Percentiles rank a stretch among this genome's conserved stretches.
Evolutionary conservation across 2,329 filamentous ascomycete genomes (phyloP).

Genomic region (Microcera coccophila): DNA sequence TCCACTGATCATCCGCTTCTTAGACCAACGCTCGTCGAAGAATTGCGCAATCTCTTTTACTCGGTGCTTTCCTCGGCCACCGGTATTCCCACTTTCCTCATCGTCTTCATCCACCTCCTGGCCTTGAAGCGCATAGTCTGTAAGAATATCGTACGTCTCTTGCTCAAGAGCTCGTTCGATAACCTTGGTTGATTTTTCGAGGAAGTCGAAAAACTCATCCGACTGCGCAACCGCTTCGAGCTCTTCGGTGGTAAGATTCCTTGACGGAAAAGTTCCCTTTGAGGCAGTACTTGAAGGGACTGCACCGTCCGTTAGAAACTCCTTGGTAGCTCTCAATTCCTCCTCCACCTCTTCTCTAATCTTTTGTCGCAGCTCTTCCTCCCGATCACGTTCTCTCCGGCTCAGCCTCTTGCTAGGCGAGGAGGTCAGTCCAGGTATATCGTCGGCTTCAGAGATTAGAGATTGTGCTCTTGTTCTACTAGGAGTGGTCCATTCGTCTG

Average conservation of each 20-base stretch:
- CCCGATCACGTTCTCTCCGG: constrained; percentile 72
- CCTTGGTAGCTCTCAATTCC: constrained; percentile 72
- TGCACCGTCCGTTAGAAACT: constrained; percentile 48
- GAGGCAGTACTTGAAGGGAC: constrained; percentile 20
- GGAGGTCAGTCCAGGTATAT: constrained; percentile 49
- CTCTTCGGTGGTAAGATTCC: constrained; percentile 79
- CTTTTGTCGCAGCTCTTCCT: constrained; percentile 84
- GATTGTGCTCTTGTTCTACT: constrained; percentile 43
- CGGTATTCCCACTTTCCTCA: constrained; percentile 66
- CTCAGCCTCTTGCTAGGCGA: constrained; percentile 71
- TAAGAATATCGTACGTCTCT: constrained; percentile 86
- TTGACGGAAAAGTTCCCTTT: constrained; percentile 65
- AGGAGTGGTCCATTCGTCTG: constrained; percentile 64
- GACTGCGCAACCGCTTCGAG: constrained; percentile 86
- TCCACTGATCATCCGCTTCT: constrained; percentile 94
- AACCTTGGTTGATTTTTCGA: constrained; percentile 93
- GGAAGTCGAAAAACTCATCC: constrained; percentile 89
- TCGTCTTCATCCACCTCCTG: constrained; percentile 76
- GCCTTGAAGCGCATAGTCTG: constrained; percentile 84
- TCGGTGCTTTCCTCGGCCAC: constrained; percentile 67
- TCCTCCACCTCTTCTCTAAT: constrained; percentile 89
- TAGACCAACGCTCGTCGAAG: constrained; percentile 92
- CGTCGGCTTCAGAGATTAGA: constrained; percentile 57
- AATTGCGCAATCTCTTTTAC: constrained; percentile 90
- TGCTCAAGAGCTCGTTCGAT: constrained; percentile 93